Conservation (phyloP, 140 eudicot genomes). For the Erigeron philadelphicus region DNA sequence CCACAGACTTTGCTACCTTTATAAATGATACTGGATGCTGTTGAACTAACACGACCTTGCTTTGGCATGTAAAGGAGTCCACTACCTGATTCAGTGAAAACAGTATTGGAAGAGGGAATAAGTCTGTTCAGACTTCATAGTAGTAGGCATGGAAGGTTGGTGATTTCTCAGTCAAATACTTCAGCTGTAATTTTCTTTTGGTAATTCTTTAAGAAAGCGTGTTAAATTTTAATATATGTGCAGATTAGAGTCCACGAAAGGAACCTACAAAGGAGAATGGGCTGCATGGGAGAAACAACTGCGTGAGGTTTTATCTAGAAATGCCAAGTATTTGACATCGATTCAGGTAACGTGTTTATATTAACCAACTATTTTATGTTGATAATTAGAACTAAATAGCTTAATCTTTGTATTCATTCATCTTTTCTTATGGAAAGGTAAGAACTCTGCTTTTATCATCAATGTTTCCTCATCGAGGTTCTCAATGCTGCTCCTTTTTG, state of each 20-base stretch:
- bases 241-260: conserved; percentile 79
- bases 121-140: conserved; percentile 67
- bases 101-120: conserved; percentile 80
- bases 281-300: conserved; percentile 73
- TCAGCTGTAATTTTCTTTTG: background rate
- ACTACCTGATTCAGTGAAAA: conserved; percentile 60
- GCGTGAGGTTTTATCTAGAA: conserved; percentile 47
- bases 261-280: conserved; percentile 67
- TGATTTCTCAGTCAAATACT: conserved; percentile 6
- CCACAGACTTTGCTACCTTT: no score
- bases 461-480: conserved; percentile 3
- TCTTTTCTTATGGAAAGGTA: background rate
- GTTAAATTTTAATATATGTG: conserved; percentile 1
- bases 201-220: background rate
- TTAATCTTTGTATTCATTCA: background rate
- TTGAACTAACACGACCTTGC: conserved; percentile 24
- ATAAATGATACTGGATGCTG: background rate
- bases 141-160: conserved; percentile 73
- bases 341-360: conserved; percentile 54
- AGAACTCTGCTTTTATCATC: background rate
- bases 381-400: background rate
- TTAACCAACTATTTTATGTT: background rate
- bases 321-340: conserved; percentile 57
- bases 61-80: conserved; percentile 46
- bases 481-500: conserved; percentile 12